Evolutionary conservation across 2,329 filamentous ascomycete species (phyloP), one percentile per base, ranked within the genome.

Genomic region (Penicillium sp.): DNA sequence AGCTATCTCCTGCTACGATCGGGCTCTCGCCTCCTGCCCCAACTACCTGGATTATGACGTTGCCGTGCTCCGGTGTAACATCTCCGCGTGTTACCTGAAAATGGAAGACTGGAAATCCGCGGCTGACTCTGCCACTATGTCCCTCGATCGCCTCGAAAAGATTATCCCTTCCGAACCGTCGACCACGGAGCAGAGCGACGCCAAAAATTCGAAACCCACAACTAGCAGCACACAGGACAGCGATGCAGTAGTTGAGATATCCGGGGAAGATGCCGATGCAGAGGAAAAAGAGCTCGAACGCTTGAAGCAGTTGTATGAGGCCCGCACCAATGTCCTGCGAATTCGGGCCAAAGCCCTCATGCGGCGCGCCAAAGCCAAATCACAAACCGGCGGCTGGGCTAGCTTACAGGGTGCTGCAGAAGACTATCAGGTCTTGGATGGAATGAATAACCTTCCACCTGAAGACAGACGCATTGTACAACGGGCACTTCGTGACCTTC

Each of bases 51-150:
- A 93, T 70, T 96, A 90, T 75, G 91, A 96, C 64, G 81, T 93
- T 59, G 91, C 92, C 25, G 90, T 97, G 9, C 80, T 97, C 6
- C 85, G 88, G 56, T 92, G 89, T 70, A 97, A 97, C 77, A 88
- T 97, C 62, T 84, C 93, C 1, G 93, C 92, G 9, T 96, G 92
- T 69, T 85, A 96, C 66, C 73, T 97, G 52, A 95, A 95, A 71
- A 79, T 95, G 3, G 81, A 86, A 57, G 87, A 93, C 58, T 97
- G 92, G 90, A 91, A 92, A 63, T 86, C 90, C 27, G 90, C 91
- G 9, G 82, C 92, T 42, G 86, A 87, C 47, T 82, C 84, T 9
- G 92, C 92, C 1, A 89, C 86, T 0, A 80, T 83, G 11, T 87
- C 90, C 2, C 70, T 97, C 0, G 87, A 92, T 11, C 81, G 83